Percentiles rank a stretch among this genome's conserved stretches.
phyloP scores from a whole-genome alignment of 768 basidiomycete species.

The Myochromella boudieri region DNA sequence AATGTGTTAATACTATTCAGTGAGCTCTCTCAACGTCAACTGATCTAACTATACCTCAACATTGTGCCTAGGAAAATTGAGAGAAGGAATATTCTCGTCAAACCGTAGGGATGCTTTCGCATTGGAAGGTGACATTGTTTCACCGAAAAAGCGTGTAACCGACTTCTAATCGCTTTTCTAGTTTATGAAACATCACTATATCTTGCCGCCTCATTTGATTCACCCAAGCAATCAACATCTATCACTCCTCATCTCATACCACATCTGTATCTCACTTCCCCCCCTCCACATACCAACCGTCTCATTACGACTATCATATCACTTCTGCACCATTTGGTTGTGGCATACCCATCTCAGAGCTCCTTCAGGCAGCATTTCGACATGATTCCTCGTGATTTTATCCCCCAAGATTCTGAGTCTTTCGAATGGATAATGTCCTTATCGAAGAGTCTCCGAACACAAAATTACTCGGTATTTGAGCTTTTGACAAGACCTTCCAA shows the following conservation, averaged over 20 bases:
- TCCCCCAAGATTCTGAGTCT: conserved; percentile 34
- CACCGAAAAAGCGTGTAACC: neutral
- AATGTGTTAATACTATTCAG: conserved; percentile 76
- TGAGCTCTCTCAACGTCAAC: conserved; percentile 32
- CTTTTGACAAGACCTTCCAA: conserved; percentile 34
- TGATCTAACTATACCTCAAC: conserved; percentile 1
- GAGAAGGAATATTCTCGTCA: conserved; percentile 70
- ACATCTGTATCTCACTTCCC: conserved; percentile 36
- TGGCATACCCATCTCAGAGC: conserved; percentile 65
- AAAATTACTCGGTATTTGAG: conserved; percentile 56
- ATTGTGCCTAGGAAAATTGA: conserved; percentile 58
- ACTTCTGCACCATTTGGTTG: conserved; percentile 56
- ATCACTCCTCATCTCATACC: conserved; percentile 62
- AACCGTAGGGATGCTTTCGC: conserved; percentile 60
- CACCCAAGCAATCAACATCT: conserved; percentile 59
- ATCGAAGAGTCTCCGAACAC: conserved; percentile 48
- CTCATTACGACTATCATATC: conserved; percentile 42
- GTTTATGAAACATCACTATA: conserved; percentile 76
- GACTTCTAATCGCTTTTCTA: conserved; percentile 22
- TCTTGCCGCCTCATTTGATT: conserved; percentile 62
- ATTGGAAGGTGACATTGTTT: conserved; percentile 53
- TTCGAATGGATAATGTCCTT: conserved; percentile 54
- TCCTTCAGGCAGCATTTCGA: conserved; percentile 47
- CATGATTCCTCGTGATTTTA: conserved; percentile 37
- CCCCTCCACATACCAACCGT: conserved; percentile 22